phyloP scores from a whole-genome alignment of 805 yeast genomes.

The Yarrowia bubula region DNA sequence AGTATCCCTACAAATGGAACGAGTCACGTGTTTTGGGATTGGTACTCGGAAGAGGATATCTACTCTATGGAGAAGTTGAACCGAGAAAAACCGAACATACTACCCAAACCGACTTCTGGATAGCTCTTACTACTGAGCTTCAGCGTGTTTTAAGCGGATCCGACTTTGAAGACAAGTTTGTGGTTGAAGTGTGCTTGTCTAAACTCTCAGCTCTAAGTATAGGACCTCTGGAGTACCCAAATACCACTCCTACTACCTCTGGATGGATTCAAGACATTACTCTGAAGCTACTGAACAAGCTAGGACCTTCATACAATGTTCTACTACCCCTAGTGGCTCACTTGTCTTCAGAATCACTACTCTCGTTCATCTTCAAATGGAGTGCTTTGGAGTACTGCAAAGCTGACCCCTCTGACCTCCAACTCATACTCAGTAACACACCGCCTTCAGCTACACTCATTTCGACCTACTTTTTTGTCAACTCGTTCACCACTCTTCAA shows the following conservation, averaged over 20 bases:
- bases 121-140: not conserved
- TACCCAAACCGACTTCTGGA: not conserved
- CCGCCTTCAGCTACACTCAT: not conserved
- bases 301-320: not conserved
- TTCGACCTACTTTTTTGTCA: not conserved
- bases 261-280: not conserved
- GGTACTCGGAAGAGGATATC: not conserved
- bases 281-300: not conserved
- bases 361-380: conserved; percentile 8
- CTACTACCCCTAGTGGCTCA: not conserved
- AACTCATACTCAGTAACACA: too few species aligned
- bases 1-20: not conserved
- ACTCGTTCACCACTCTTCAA: not conserved
- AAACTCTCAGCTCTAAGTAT: not conserved
- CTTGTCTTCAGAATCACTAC: not conserved
- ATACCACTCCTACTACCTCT: not conserved
- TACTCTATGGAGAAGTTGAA: not conserved
- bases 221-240: not conserved
- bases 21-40: not conserved
- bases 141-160: not conserved
- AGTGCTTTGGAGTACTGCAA: not conserved
- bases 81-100: not conserved
- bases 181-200: not conserved
- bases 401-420: too few species aligned
- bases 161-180: not conserved